Evolutionary conservation across 164 flowering plant genomes (phyloP).

Genomic region (Liquidambar formosana): DNA sequence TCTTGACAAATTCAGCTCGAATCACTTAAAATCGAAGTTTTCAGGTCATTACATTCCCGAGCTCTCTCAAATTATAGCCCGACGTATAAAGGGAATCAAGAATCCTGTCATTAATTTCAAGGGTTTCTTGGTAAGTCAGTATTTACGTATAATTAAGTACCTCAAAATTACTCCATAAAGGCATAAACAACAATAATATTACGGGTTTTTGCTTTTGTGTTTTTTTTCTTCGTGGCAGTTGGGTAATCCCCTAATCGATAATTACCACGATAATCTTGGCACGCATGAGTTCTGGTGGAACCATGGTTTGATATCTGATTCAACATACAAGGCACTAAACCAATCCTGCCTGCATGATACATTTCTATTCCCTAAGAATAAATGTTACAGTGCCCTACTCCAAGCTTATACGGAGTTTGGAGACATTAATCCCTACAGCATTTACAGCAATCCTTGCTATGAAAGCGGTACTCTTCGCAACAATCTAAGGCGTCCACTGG

Average conservation of each 20-base stretch:
- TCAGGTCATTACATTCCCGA: conserved; percentile 41
- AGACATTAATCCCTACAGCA: conserved; percentile 32
- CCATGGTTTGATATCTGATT: conserved; percentile 37
- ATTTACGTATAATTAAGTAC: too few relatives aligned
- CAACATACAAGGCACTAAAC: conserved; percentile 18
- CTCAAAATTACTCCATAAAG: too few relatives aligned
- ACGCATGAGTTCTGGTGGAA: conserved; percentile 37
- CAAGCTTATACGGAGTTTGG: conserved; percentile 17
- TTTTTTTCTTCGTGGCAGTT: conserved; percentile 18
- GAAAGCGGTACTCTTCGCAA: not conserved
- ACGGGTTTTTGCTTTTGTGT: too few relatives aligned
- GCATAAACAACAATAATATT: too few relatives aligned
- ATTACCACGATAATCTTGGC: conserved; percentile 28
- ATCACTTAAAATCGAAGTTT: too few relatives aligned
- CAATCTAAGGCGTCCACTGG: conserved; percentile 14
- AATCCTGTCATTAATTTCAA: conserved; percentile 31
- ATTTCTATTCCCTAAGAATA: conserved; percentile 12
- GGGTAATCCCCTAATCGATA: conserved; percentile 35
- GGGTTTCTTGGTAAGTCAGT: conserved; percentile 40
- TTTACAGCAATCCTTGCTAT: conserved; percentile 18
- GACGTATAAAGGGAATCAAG: conserved; percentile 22
- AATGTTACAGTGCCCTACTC: conserved; percentile 15
- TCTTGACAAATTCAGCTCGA: not conserved
- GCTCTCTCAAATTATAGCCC: conserved; percentile 19
- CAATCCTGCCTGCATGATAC: conserved; percentile 12